A percentile compares a stretch with the other conserved stretches of the same genome.
These are phyloP conservation scores for Curvularia sp. DNA, from an alignment of 2,329 filamentous ascomycete genomes.

Conservation along the genomic window DNA sequence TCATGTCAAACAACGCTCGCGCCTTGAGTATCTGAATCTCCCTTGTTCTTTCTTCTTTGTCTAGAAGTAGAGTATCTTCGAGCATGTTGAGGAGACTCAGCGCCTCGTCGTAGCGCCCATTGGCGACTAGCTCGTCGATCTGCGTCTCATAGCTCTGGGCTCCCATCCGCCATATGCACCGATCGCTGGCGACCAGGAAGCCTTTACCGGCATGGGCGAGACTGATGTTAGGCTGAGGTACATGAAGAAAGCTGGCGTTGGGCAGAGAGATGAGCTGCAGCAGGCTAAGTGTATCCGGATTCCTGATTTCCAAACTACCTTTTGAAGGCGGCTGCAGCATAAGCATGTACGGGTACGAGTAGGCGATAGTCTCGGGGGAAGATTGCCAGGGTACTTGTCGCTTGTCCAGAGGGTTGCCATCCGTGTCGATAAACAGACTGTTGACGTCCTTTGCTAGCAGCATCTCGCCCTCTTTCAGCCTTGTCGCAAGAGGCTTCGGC, in stretches of 20 bases:
- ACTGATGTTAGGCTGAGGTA: constrained; percentile 90
- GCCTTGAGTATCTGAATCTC: constrained; percentile 93
- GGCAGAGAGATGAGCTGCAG: constrained; percentile 85
- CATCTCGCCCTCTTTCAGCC: constrained; percentile 81
- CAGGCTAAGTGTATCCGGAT: constrained; percentile 88
- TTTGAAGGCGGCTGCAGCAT: constrained; percentile 84
- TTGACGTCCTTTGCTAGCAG: constrained; percentile 98
- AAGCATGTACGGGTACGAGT: constrained; percentile 95
- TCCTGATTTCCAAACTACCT: constrained; percentile 86
- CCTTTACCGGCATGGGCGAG: constrained; percentile 96
- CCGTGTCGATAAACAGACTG: constrained; percentile 85
- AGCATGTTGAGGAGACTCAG: constrained; percentile 88
- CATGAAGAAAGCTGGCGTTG: constrained; percentile 83
- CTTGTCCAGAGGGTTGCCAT: constrained; percentile 82
- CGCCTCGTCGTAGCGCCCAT: constrained; percentile 83
- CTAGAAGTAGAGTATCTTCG: constrained; percentile 85
- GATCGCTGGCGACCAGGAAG: constrained; percentile 90
- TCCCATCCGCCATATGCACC: constrained; percentile 95
- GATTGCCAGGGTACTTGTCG: constrained; percentile 90
- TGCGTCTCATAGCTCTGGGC: constrained; percentile 91
- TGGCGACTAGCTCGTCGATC: constrained; percentile 79
- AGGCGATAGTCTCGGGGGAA: constrained; percentile 89
- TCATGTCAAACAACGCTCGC: constrained; percentile 79
- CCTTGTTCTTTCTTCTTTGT: constrained; percentile 81
- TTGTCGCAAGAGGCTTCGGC: constrained; percentile 86